A percentile compares a stretch with the other conserved stretches of the same genome.
These are phyloP conservation scores for Colletotrichum sp. DNA, from an alignment of 2,329 filamentous ascomycete genomes.

Conservation along the genomic window DNA sequence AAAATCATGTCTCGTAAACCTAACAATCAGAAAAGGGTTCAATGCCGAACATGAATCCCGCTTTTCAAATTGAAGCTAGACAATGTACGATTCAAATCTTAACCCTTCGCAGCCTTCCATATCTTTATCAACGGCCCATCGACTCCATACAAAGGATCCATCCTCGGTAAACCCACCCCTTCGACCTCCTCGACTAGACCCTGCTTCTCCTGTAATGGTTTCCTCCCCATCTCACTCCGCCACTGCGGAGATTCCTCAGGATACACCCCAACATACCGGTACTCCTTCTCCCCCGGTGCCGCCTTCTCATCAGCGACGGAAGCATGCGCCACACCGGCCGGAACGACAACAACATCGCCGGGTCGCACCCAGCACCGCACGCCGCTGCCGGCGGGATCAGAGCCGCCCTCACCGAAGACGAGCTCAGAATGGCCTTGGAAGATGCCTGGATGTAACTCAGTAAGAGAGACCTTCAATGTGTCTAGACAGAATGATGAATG, in stretches of 20 bases:
- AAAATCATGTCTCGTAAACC: background rate
- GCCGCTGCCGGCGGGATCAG: slow-evolving; percentile 9
- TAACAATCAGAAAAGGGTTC: background rate
- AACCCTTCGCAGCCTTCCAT: background rate
- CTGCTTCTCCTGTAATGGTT: background rate
- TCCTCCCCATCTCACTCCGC: background rate
- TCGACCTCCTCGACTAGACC: background rate
- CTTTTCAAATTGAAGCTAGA: background rate
- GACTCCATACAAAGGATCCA: slow-evolving; percentile 1
- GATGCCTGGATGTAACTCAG: slow-evolving; percentile 13
- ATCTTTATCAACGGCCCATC: slow-evolving; percentile 1
- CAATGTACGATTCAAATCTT: background rate
- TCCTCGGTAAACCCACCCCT: background rate
- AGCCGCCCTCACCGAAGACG: slow-evolving; percentile 23
- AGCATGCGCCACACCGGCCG: slow-evolving; percentile 26
- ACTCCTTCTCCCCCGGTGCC: background rate
- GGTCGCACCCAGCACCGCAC: slow-evolving; percentile 19
- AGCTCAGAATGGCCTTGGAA: slow-evolving; percentile 26
- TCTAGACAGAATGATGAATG: background rate
- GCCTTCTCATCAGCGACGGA: background rate
- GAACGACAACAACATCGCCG: slow-evolving; percentile 26
- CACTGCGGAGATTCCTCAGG: slow-evolving; percentile 8
- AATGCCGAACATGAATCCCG: background rate
- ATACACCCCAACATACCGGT: slow-evolving; percentile 27
- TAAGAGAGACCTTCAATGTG: background rate